These are phyloP conservation scores for Lachnellula willkommii DNA, from an alignment of 2,329 filamentous ascomycete genomes.

Conservation along the genomic window DNA sequence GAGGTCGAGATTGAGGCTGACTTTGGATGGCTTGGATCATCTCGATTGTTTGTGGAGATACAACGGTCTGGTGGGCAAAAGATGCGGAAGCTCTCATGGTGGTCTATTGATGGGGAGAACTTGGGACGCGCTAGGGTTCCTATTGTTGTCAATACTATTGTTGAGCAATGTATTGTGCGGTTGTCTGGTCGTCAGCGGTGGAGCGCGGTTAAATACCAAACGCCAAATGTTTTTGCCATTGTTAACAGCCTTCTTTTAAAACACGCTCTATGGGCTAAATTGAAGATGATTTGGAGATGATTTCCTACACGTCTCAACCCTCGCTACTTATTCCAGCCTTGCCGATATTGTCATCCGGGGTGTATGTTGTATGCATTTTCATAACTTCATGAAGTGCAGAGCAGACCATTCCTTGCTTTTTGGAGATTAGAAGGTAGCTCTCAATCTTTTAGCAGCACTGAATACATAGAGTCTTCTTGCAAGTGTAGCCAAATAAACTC, in stretches of 20 bases:
- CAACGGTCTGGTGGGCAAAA: conserved; percentile 14
- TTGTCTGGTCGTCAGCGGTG: neutral
- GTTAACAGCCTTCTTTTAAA: neutral
- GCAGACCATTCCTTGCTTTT: no score
- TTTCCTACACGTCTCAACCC: no score
- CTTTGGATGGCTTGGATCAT: conserved; percentile 8
- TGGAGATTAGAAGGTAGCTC: no score
- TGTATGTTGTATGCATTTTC: no score
- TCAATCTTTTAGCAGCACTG: no score
- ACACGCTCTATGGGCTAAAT: neutral
- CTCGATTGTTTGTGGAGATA: conserved; percentile 17
- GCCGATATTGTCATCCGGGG: no score
- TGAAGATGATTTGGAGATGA: no score
- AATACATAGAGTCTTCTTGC: no score
- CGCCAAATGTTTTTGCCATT: neutral
- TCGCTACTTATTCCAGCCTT: no score
- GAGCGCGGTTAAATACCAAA: neutral
- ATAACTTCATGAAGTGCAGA: no score
- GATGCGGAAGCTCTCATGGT: neutral
- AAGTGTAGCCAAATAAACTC: no score
- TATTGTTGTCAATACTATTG: conserved; percentile 8
- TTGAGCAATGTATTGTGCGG: neutral
- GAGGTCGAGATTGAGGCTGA: neutral
- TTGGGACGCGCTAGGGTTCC: neutral
- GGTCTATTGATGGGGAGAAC: neutral